Conservation (phyloP, 345 rosid species). For the Erodium maritimum region DNA sequence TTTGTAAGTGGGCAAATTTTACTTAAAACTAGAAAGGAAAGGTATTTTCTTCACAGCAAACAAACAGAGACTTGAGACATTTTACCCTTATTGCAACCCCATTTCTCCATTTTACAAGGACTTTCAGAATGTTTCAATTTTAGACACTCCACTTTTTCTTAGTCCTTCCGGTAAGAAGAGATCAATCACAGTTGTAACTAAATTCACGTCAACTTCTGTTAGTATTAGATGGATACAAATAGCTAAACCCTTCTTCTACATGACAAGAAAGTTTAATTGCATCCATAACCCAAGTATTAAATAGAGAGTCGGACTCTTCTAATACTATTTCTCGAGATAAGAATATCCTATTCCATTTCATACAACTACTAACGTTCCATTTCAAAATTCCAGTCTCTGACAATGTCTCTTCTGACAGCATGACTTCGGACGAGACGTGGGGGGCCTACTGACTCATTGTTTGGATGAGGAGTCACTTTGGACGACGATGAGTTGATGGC, state of each 20-base stretch:
- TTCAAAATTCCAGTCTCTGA: slow-evolving; percentile 88
- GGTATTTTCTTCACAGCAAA: no score
- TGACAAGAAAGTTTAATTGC: background rate
- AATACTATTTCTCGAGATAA: background rate
- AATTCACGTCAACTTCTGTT: background rate
- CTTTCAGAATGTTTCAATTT: no score
- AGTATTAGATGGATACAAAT: background rate
- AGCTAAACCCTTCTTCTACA: background rate
- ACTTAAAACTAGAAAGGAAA: no score
- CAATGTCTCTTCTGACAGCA: slow-evolving; percentile 85
- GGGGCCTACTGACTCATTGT: slow-evolving; percentile 34
- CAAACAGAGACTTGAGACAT: no score
- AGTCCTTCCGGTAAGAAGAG: no score
- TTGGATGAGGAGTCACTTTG: slow-evolving; percentile 82
- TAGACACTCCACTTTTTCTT: no score
- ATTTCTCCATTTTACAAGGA: no score
- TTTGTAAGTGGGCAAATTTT: no score
- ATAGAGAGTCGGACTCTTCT: background rate
- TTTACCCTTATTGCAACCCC: no score
- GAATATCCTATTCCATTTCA: background rate
- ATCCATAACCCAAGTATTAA: background rate
- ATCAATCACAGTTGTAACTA: no score
- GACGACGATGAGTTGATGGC: slow-evolving; percentile 51
- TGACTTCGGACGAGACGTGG: slow-evolving; percentile 80
- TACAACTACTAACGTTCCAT: slow-evolving; percentile 29